These are phyloP conservation scores for Coniochaeta sp. DNA, from an alignment of 2,329 filamentous ascomycete genomes.

Conservation along the genomic window DNA sequence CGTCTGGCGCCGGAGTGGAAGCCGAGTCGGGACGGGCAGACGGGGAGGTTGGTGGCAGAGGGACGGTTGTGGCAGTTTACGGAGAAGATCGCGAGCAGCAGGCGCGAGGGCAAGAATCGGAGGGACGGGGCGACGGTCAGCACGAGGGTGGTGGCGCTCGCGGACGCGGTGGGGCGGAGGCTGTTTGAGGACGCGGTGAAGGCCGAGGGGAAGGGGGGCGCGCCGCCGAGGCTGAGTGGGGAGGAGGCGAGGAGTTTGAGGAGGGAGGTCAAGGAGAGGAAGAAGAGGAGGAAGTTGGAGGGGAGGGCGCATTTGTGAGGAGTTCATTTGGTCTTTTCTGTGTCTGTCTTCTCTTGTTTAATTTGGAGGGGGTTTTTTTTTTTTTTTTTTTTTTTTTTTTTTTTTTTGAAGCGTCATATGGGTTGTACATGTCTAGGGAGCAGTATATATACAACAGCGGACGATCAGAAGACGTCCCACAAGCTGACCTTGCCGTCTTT, in stretches of 20 bases:
- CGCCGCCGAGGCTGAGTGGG: constrained; percentile 35
- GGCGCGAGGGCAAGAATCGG: constrained; percentile 91
- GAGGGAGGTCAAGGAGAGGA: constrained; percentile 36
- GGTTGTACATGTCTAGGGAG: not conserved
- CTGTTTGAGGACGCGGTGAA: constrained; percentile 56
- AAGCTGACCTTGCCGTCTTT: constrained; percentile 95
- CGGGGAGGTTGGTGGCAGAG: constrained; percentile 55
- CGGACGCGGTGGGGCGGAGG: constrained; percentile 63
- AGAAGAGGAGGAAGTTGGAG: constrained; percentile 40
- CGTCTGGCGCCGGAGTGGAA: constrained; percentile 69
- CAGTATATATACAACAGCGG: not conserved
- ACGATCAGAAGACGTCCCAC: constrained; percentile 77
- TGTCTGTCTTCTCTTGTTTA: too few relatives aligned
- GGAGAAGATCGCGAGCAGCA: constrained; percentile 73
- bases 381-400: too few relatives aligned
- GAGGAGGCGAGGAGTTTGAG: constrained; percentile 42
- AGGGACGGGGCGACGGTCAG: constrained; percentile 88
- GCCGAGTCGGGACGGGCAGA: constrained; percentile 55
- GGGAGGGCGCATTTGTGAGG: constrained; percentile 33
- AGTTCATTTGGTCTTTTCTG: too few relatives aligned
- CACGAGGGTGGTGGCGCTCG: constrained; percentile 69
- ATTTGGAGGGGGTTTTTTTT: too few relatives aligned
- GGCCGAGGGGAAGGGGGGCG: constrained; percentile 25
- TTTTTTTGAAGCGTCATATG: not conserved
- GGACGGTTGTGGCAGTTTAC: constrained; percentile 89